Conservation (phyloP, 192 early-diverging fungal genomes). For the Haplosporangium gracile region DNA sequence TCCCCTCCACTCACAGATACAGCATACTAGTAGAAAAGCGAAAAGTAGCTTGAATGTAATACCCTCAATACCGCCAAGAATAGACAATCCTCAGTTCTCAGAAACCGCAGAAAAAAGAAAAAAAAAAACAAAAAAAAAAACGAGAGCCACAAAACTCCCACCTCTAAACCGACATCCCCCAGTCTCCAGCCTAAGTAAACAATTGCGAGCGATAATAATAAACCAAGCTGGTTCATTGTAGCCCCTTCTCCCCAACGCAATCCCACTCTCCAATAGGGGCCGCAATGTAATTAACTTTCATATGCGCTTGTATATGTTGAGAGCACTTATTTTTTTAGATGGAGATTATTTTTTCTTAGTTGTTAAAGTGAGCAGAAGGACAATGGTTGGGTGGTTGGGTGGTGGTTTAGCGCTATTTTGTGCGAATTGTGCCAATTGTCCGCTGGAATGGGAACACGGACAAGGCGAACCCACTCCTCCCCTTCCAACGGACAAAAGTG, state of each 20-base stretch:
- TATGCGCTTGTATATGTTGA: conserved; percentile 16
- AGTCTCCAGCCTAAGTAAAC: neutral
- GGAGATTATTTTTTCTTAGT: neutral
- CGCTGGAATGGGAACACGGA: neutral
- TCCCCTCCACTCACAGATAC: neutral
- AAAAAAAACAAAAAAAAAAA: conserved; percentile 4
- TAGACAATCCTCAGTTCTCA: neutral
- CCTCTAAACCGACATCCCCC: neutral
- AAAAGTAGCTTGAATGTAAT: neutral
- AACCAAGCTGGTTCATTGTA: neutral
- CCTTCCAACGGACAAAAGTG: neutral
- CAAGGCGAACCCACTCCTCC: neutral
- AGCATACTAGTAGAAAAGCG: no score
- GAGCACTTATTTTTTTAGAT: conserved; percentile 23
- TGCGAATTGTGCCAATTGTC: neutral
- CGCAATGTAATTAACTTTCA: conserved; percentile 30
- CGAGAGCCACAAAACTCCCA: conserved; percentile 2
- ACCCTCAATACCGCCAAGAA: neutral
- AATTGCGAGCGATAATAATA: conserved; percentile 1
- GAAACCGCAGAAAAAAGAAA: neutral
- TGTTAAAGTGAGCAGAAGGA: neutral
- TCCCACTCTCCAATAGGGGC: neutral
- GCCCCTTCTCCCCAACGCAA: neutral
- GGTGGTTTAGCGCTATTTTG: neutral
- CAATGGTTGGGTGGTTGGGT: neutral